These are phyloP conservation scores for Stygiomarasmius scandens DNA, from an alignment of 1,284 basidiomycete genomes.

Conservation along the genomic window DNA sequence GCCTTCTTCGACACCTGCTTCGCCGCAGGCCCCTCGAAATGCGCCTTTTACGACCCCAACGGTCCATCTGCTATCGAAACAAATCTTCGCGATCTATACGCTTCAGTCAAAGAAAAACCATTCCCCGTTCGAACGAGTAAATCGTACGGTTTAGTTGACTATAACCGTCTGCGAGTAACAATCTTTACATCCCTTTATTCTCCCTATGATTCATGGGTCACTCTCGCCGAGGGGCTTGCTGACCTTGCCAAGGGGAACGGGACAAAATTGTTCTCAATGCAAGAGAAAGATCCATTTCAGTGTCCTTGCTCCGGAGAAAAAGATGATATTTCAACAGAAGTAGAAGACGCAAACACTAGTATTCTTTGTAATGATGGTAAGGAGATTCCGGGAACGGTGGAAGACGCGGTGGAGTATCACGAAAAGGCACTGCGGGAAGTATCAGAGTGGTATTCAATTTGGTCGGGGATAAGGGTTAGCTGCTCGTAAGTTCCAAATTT, in stretches of 20 bases:
- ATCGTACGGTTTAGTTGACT: slow-evolving; percentile 20
- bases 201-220: slow-evolving; percentile 16
- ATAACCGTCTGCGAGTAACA: slow-evolving; percentile 9
- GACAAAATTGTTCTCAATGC: slow-evolving; percentile 16
- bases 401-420: slow-evolving; percentile 12
- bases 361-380: slow-evolving; percentile 21
- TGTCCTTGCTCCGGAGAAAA: background rate
- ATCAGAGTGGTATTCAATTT: slow-evolving; percentile 16
- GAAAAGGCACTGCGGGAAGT: slow-evolving; percentile 3
- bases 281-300: slow-evolving; percentile 7
- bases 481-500: slow-evolving; percentile 15
- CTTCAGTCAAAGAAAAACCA: slow-evolving; percentile 13
- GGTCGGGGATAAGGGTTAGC: slow-evolving; percentile 9
- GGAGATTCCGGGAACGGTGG: slow-evolving; percentile 7
- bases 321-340: background rate
- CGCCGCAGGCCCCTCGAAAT: slow-evolving; percentile 24
- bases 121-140: slow-evolving; percentile 15
- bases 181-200: slow-evolving; percentile 18
- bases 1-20: slow-evolving; percentile 28
- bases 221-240: slow-evolving; percentile 18
- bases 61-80: slow-evolving; percentile 23
- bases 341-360: background rate
- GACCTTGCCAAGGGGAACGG: slow-evolving; percentile 18
- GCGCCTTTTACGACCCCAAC: slow-evolving; percentile 30
- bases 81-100: slow-evolving; percentile 22